These are phyloP conservation scores for Gomphus bonarii DNA, from an alignment of 1,284 basidiomycete genomes.

Conservation along the genomic window DNA sequence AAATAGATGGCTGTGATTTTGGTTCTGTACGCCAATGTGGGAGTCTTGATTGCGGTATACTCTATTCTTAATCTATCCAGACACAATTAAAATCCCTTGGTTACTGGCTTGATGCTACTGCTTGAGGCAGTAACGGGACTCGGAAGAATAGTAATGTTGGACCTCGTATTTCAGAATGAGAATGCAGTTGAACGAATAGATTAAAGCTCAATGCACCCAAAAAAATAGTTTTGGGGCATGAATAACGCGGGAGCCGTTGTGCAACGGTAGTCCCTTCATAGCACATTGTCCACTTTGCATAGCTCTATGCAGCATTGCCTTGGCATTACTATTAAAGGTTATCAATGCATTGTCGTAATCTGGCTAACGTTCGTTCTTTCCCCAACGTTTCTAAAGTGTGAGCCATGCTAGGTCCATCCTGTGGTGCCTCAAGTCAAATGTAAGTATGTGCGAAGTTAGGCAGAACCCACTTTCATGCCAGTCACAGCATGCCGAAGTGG, in stretches of 20 bases:
- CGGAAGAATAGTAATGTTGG: neutral
- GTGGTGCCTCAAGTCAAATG: neutral
- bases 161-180: neutral
- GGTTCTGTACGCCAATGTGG: neutral
- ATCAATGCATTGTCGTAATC: conserved; percentile 19
- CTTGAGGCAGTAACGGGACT: neutral
- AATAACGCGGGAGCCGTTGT: neutral
- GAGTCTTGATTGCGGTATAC: neutral
- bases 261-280: neutral
- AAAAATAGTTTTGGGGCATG: neutral
- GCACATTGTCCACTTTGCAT: neutral
- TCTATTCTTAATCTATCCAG: neutral
- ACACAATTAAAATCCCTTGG: neutral
- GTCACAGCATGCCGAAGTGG: conserved; percentile 69
- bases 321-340: neutral
- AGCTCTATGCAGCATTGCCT: neutral
- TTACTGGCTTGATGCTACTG: too few relatives aligned
- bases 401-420: conserved; percentile 40
- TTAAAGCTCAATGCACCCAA: neutral
- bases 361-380: conserved; percentile 21
- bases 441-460: neutral
- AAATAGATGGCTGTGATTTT: neutral
- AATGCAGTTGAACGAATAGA: neutral
- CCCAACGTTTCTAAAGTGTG: conserved; percentile 37
- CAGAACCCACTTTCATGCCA: conserved; percentile 55